Percentiles rank a stretch among this genome's conserved stretches.
phyloP scores from a whole-genome alignment of 495 filamentous ascomycete genomes.

The Daldinia grandis region DNA sequence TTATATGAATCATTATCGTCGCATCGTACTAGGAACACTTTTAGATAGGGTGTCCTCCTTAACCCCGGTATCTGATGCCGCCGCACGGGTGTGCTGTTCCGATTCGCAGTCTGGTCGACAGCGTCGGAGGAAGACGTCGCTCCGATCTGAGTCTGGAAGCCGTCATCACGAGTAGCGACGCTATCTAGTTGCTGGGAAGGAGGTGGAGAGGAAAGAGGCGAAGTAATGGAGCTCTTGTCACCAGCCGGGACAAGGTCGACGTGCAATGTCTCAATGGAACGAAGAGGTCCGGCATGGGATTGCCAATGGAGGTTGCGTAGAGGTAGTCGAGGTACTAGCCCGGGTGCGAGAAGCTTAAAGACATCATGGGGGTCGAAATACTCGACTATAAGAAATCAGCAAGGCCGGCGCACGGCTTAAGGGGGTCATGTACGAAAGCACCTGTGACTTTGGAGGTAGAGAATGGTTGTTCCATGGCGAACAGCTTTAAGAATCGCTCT shows the following conservation, averaged over 20 bases:
- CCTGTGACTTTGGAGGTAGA: constrained; percentile 79
- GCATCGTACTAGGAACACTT: constrained; percentile 86
- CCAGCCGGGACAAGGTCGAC: constrained; percentile 78
- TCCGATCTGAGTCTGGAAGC: constrained; percentile 57
- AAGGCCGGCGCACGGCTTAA: constrained; percentile 13
- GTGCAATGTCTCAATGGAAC: constrained; percentile 91
- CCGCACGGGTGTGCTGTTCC: constrained; percentile 52
- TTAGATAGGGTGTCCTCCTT: constrained; percentile 92
- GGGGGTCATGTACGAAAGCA: constrained; percentile 41
- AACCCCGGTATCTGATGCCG: constrained; percentile 96
- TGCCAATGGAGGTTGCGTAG: constrained; percentile 97
- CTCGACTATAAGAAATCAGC: constrained; percentile 55
- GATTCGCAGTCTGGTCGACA: constrained; percentile 40
- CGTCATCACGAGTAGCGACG: constrained; percentile 55
- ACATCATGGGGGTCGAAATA: constrained; percentile 92
- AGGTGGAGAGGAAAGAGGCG: constrained; percentile 51
- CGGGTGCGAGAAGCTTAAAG: constrained; percentile 79
- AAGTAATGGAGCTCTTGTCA: constrained; percentile 48
- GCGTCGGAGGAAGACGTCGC: constrained; percentile 46
- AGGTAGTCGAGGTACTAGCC: constrained; percentile 80
- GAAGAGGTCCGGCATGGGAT: constrained; percentile 85
- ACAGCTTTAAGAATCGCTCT: constrained; percentile 41
- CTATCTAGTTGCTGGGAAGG: constrained; percentile 53
- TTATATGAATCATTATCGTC: constrained; percentile 97
- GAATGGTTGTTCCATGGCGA: constrained; percentile 66